These are phyloP conservation scores for Mycena rebaudengoi DNA, from an alignment of 768 basidiomycete genomes.

Conservation along the genomic window DNA sequence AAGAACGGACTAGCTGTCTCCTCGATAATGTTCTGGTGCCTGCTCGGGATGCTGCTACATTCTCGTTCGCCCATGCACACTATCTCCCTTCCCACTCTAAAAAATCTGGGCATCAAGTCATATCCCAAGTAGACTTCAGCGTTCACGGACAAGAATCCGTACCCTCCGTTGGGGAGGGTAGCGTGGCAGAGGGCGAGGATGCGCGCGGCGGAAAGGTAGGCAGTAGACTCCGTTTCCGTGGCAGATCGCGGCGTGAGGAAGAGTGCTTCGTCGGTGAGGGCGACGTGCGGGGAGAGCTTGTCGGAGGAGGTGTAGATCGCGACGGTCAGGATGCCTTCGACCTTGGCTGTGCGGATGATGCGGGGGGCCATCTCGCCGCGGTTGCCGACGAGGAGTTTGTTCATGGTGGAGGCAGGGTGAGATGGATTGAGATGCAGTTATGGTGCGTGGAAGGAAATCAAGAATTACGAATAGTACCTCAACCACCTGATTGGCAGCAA, in stretches of 20 bases:
- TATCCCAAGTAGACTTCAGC: too few species aligned
- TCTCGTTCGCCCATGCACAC: slow-evolving; percentile 77
- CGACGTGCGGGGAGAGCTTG: slow-evolving; percentile 64
- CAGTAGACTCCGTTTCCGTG: slow-evolving; percentile 48
- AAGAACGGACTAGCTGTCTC: slow-evolving; percentile 73
- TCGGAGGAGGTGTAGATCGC: slow-evolving; percentile 69
- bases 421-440: too few species aligned
- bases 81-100: slow-evolving; percentile 66
- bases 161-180: slow-evolving; percentile 69
- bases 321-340: slow-evolving; percentile 60
- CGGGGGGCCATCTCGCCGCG: slow-evolving; percentile 78
- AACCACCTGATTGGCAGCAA: neutral
- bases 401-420: slow-evolving; percentile 28
- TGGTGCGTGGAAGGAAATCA: neutral
- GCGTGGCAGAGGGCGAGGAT: slow-evolving; percentile 55
- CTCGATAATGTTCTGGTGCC: slow-evolving; percentile 80
- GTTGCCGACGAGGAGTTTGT: slow-evolving; percentile 72
- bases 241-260: neutral
- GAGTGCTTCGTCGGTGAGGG: slow-evolving; percentile 59
- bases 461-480: neutral
- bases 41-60: slow-evolving; percentile 71
- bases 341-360: slow-evolving; percentile 63
- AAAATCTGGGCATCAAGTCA: too few species aligned
- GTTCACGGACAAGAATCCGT: slow-evolving; percentile 74
- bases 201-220: slow-evolving; percentile 48